These are phyloP conservation scores for Euphrasia confusa DNA, from an alignment of 257 asterid species.

Conservation along the genomic window DNA sequence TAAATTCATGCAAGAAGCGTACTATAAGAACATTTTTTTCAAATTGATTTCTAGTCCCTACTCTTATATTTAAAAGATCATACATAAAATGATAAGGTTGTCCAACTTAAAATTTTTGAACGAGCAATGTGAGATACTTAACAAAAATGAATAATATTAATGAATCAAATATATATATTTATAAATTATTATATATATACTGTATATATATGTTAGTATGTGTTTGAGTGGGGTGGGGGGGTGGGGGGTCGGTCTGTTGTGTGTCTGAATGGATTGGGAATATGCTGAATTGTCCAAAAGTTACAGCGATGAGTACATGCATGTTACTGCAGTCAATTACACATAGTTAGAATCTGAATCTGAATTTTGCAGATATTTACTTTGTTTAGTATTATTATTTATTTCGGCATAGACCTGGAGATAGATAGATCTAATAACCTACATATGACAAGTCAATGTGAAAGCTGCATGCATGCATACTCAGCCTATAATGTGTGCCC, in stretches of 20 bases:
- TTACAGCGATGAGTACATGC: slow-evolving; percentile 24
- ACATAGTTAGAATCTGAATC: not conserved
- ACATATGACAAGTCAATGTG: not conserved
- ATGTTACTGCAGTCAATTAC: slow-evolving; percentile 13
- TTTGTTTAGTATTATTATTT: too few relatives aligned
- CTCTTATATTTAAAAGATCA: too few relatives aligned
- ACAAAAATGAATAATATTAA: too few relatives aligned
- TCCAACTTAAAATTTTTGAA: too few relatives aligned
- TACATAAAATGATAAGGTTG: too few relatives aligned
- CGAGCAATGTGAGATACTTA: too few relatives aligned
- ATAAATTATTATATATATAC: too few relatives aligned
- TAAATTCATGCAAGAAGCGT: slow-evolving; percentile 2
- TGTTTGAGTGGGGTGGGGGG: too few relatives aligned
- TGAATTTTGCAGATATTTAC: not conserved
- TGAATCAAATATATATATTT: slow-evolving; percentile 1
- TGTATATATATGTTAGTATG: too few relatives aligned
- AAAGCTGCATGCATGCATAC: not conserved
- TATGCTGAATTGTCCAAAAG: slow-evolving; percentile 42
- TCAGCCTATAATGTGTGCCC: too few relatives aligned
- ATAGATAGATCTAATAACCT: not conserved
- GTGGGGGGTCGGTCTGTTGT: slow-evolving; percentile 31
- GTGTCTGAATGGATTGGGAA: slow-evolving; percentile 33
- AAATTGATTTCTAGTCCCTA: too few relatives aligned
- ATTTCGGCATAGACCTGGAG: not conserved
- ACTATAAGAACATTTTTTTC: not conserved